A percentile compares a stretch with the other conserved stretches of the same genome.
Evolutionary conservation across 495 filamentous ascomycete genomes (phyloP).

Genomic region (Aspergillus sparsus): DNA sequence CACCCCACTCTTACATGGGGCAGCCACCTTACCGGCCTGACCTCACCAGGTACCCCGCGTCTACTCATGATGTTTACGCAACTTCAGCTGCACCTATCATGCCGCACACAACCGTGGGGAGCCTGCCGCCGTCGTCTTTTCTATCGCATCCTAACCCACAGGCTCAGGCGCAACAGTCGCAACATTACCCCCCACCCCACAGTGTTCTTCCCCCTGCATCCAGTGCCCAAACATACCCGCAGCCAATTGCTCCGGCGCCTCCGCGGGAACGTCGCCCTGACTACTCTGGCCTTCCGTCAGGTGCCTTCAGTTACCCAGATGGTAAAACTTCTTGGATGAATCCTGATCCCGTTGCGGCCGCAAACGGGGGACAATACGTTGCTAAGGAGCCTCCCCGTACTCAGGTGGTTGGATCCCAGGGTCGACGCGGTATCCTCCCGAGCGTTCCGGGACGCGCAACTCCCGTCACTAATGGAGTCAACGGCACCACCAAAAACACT

Average conservation of each 20-base stretch:
- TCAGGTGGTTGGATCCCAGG: conserved; percentile 91
- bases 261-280: conserved; percentile 57
- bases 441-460: conserved; percentile 79
- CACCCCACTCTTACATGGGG: conserved; percentile 58
- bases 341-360: conserved; percentile 39
- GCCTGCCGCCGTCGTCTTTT: conserved; percentile 55
- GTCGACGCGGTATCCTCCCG: conserved; percentile 83
- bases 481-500: conserved; percentile 67
- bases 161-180: conserved; percentile 54
- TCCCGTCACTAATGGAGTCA: conserved; percentile 59
- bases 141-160: conserved; percentile 56
- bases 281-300: conserved; percentile 62
- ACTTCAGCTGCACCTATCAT: conserved; percentile 47
- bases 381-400: conserved; percentile 64
- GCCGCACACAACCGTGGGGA: conserved; percentile 59
- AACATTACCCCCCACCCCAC: conserved; percentile 61
- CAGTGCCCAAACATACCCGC: conserved; percentile 65
- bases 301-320: conserved; percentile 55
- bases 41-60: conserved; percentile 61
- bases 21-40: conserved; percentile 60
- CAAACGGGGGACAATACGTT: conserved; percentile 45
- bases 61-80: conserved; percentile 62
- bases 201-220: conserved; percentile 67
- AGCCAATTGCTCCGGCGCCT: conserved; percentile 71
- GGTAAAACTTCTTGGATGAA: conserved; percentile 45